These are phyloP conservation scores for Fragaria ananassa DNA, from an alignment of 306 rosid species.

Conservation along the genomic window DNA sequence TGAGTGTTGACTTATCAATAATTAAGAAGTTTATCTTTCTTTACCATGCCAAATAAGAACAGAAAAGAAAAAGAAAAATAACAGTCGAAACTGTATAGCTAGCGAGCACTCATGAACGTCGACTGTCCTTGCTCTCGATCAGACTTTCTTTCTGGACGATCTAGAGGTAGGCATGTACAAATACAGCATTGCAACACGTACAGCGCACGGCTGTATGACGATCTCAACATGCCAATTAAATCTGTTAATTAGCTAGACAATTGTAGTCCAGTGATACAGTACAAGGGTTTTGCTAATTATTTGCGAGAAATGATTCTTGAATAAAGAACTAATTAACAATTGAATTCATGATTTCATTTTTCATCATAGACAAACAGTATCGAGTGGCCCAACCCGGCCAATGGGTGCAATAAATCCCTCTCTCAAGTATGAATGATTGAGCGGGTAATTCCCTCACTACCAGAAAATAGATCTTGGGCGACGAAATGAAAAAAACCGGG, in stretches of 20 bases:
- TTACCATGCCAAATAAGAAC: too few species aligned
- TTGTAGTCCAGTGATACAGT: background rate
- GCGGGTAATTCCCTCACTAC: background rate
- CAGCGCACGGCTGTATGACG: slow-evolving; percentile 14
- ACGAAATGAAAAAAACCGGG: too few species aligned
- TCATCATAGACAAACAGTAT: background rate
- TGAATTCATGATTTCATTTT: background rate
- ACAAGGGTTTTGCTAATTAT: background rate
- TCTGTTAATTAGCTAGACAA: background rate
- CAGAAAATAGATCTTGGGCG: too few species aligned
- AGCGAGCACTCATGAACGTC: too few species aligned
- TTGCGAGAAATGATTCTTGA: background rate
- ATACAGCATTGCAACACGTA: slow-evolving; percentile 3
- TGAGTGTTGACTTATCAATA: background rate
- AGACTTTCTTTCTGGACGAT: too few species aligned
- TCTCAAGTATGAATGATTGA: background rate
- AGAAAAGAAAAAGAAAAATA: too few species aligned
- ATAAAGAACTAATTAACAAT: background rate
- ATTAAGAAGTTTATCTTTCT: too few species aligned
- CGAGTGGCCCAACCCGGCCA: background rate
- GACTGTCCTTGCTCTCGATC: too few species aligned
- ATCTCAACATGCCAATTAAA: background rate
- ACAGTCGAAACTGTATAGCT: too few species aligned
- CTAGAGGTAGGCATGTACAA: too few species aligned
- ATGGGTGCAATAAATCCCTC: background rate